A percentile compares a stretch with the other conserved stretches of the same genome.
phyloP scores from a whole-genome alignment of 2,329 filamentous ascomycete species.

The Colletotrichum orchidophilum region DNA sequence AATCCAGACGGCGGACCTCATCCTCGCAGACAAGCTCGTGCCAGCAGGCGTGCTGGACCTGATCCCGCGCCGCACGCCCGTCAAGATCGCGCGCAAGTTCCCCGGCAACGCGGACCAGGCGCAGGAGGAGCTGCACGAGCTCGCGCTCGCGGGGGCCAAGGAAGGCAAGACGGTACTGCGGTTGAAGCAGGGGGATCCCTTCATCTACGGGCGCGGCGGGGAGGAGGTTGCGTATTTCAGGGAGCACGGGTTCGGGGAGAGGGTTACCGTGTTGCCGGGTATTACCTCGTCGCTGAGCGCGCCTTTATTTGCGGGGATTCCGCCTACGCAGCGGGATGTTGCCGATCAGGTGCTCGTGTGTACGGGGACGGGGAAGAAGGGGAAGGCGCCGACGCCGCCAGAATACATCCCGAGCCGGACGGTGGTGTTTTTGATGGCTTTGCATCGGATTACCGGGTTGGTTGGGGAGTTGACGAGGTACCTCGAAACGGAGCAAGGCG shows the following conservation, averaged over 20 bases:
- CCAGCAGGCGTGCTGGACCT: slow-evolving; percentile 87
- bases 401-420: slow-evolving; percentile 81
- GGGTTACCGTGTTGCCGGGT: slow-evolving; percentile 80
- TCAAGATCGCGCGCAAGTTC: slow-evolving; percentile 96
- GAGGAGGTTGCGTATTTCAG: slow-evolving; percentile 92
- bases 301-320: slow-evolving; percentile 88
- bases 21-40: slow-evolving; percentile 87
- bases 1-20: slow-evolving; percentile 78
- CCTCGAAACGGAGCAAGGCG: slow-evolving; percentile 44
- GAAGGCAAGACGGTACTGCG: slow-evolving; percentile 83
- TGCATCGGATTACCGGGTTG: slow-evolving; percentile 83
- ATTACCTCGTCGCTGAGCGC: slow-evolving; percentile 90
- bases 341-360: slow-evolving; percentile 96
- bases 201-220: slow-evolving; percentile 92
- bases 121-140: slow-evolving; percentile 85
- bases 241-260: slow-evolving; percentile 71
- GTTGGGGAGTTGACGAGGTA: slow-evolving; percentile 73
- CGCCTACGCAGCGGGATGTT: slow-evolving; percentile 87
- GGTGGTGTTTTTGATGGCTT: slow-evolving; percentile 92
- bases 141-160: slow-evolving; percentile 74
- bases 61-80: slow-evolving; percentile 86
- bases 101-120: slow-evolving; percentile 95
- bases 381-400: slow-evolving; percentile 82
- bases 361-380: slow-evolving; percentile 94
- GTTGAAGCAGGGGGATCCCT: slow-evolving; percentile 96